Percentiles rank a stretch among this genome's conserved stretches.
These are phyloP conservation scores for Sedum album DNA, from an alignment of 164 flowering plant genomes.

Conservation along the genomic window DNA sequence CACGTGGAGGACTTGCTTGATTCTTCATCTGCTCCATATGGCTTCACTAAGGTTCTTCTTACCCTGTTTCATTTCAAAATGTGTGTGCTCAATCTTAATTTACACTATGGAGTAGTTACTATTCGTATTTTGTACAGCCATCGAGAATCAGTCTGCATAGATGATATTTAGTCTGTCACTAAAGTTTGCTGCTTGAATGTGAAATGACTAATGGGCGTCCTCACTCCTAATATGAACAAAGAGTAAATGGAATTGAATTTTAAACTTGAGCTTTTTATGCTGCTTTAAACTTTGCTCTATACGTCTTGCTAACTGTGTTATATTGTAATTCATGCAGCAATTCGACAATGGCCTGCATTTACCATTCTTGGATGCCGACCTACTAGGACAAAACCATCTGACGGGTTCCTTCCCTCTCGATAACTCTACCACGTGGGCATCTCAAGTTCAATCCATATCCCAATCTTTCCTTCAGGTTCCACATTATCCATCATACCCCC, in stretches of 20 bases:
- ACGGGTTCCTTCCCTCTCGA: constrained; percentile 23
- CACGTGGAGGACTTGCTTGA: constrained; percentile 78
- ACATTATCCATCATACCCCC: constrained; percentile 10
- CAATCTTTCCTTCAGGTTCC: constrained; percentile 39
- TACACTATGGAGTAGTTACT: no score
- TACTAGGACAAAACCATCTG: neutral
- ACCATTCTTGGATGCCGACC: neutral
- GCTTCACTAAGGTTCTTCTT: constrained; percentile 56
- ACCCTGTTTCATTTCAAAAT: neutral
- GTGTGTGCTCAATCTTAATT: neutral
- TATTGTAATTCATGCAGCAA: neutral
- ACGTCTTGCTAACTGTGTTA: neutral
- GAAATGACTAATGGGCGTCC: neutral
- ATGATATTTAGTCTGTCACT: neutral
- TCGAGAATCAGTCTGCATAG: no score
- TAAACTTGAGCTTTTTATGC: neutral
- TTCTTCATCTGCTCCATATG: constrained; percentile 31
- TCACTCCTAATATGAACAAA: no score
- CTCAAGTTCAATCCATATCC: constrained; percentile 1
- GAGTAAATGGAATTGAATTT: neutral
- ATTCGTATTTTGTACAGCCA: no score
- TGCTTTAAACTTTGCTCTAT: neutral
- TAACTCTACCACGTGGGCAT: constrained; percentile 34
- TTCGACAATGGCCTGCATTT: neutral
- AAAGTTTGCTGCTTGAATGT: neutral